Conservation (phyloP, 2,329 filamentous ascomycete species). For the Ophiocordyceps australis region DNA sequence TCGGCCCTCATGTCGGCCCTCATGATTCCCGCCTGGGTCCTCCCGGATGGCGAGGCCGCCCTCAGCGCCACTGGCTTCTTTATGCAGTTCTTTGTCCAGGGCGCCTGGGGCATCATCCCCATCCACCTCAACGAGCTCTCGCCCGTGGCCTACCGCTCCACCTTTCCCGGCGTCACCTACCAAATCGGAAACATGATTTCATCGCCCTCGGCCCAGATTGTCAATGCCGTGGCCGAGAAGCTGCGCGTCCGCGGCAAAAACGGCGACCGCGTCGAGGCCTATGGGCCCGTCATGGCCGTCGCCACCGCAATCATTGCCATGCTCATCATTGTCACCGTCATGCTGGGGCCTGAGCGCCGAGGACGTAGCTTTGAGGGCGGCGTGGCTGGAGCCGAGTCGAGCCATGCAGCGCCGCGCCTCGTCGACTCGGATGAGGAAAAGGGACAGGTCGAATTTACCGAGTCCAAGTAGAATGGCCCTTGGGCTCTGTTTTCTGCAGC, state of each 20-base stretch:
- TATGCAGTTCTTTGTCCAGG: conserved; percentile 51
- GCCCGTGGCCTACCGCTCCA: conserved; percentile 50
- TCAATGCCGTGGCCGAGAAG: conserved; percentile 54
- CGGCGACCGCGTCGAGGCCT: conserved; percentile 45
- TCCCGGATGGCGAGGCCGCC: conserved; percentile 37
- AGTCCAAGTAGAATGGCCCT: too few species aligned
- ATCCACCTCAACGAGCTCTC: conserved; percentile 61
- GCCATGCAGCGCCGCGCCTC: too few species aligned
- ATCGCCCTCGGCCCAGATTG: conserved; percentile 56
- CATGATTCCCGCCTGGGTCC: conserved; percentile 54
- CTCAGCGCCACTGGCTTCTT: conserved; percentile 50
- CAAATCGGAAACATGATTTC: conserved; percentile 62
- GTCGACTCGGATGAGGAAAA: conserved; percentile 12
- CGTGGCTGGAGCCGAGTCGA: conserved; percentile 17
- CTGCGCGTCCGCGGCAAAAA: conserved; percentile 31
- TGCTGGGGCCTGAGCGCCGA: conserved; percentile 56
- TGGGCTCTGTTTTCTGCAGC: too few species aligned
- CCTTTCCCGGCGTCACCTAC: conserved; percentile 54
- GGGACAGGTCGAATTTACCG: conserved; percentile 4
- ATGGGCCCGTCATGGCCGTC: conserved; percentile 58
- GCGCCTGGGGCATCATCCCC: conserved; percentile 49
- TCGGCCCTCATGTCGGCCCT: conserved; percentile 39
- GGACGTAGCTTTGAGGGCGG: conserved; percentile 51
- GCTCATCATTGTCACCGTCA: conserved; percentile 49
- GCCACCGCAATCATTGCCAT: conserved; percentile 59